A percentile compares a stretch with the other conserved stretches of the same genome.
phyloP scores from a whole-genome alignment of 208 protist species.

The Acanthamoeba castellanii region DNA sequence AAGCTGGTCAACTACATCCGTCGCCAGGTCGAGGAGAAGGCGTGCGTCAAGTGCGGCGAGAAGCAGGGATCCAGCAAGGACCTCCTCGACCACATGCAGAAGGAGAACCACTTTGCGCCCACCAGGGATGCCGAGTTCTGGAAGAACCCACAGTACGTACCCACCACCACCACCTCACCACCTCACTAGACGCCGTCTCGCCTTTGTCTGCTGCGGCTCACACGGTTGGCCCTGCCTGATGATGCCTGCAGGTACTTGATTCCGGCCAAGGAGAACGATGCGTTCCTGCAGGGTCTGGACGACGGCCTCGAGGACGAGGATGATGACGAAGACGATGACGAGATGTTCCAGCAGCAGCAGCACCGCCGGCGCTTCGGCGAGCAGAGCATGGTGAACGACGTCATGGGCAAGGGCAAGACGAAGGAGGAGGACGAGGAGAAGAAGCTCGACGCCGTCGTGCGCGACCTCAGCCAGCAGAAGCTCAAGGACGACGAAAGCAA shows the following conservation, averaged over 20 bases:
- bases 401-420: neutral
- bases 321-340: slow-evolving; percentile 17
- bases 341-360: neutral
- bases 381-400: neutral
- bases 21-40: slow-evolving; percentile 73
- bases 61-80: neutral
- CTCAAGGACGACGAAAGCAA: slow-evolving; percentile 37
- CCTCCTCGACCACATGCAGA: slow-evolving; percentile 51
- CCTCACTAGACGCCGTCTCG: no score
- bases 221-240: neutral
- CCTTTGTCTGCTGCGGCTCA: neutral
- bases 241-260: slow-evolving; percentile 30
- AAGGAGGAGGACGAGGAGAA: neutral
- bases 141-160: slow-evolving; percentile 43
- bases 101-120: slow-evolving; percentile 33
- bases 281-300: slow-evolving; percentile 20
- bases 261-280: slow-evolving; percentile 31
- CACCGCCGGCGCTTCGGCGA: neutral
- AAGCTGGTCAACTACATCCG: slow-evolving; percentile 81
- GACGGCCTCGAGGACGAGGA: slow-evolving; percentile 7
- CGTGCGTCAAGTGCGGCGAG: slow-evolving; percentile 32
- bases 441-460: slow-evolving; percentile 18
- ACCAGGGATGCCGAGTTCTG: slow-evolving; percentile 61
- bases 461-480: neutral
- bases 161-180: neutral